These are phyloP conservation scores for Rhodotorula paludigena DNA, from an alignment of 768 basidiomycete species.

Conservation along the genomic window DNA sequence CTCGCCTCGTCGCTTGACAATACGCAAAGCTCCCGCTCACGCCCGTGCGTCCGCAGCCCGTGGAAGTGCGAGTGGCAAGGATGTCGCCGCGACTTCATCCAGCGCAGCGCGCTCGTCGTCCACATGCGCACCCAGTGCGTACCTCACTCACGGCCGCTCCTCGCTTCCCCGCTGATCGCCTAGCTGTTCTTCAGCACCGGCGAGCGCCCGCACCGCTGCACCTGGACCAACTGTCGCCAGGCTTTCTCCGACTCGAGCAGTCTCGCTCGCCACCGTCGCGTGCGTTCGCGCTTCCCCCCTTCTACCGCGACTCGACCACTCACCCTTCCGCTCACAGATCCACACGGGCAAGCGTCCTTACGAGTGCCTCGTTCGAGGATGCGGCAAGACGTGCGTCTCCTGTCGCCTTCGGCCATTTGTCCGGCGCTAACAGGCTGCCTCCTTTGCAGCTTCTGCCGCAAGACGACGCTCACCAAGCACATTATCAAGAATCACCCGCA, in stretches of 20 bases:
- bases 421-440: background rate
- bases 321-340: constrained; percentile 5
- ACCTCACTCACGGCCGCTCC: background rate
- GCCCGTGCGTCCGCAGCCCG: constrained; percentile 40
- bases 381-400: constrained; percentile 43
- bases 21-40: background rate
- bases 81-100: constrained; percentile 44
- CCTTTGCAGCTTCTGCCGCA: constrained; percentile 45
- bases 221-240: constrained; percentile 65
- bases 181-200: constrained; percentile 53
- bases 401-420: background rate
- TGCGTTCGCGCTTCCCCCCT: constrained; percentile 41
- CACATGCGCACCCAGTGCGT: constrained; percentile 74
- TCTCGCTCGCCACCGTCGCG: constrained; percentile 82
- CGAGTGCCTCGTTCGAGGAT: constrained; percentile 43
- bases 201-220: constrained; percentile 85
- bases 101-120: constrained; percentile 85
- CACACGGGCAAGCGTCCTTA: constrained; percentile 50
- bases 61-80: constrained; percentile 44
- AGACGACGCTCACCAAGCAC: constrained; percentile 50
- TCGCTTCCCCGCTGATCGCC: background rate
- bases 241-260: constrained; percentile 88
- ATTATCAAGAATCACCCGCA: constrained; percentile 46
- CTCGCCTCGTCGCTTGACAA: background rate
- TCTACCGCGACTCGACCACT: background rate